Percentiles rank a stretch among this genome's conserved stretches.
Conservation (phyloP, 768 basidiomycete genomes). For the Dentipellis fragilis region DNA sequence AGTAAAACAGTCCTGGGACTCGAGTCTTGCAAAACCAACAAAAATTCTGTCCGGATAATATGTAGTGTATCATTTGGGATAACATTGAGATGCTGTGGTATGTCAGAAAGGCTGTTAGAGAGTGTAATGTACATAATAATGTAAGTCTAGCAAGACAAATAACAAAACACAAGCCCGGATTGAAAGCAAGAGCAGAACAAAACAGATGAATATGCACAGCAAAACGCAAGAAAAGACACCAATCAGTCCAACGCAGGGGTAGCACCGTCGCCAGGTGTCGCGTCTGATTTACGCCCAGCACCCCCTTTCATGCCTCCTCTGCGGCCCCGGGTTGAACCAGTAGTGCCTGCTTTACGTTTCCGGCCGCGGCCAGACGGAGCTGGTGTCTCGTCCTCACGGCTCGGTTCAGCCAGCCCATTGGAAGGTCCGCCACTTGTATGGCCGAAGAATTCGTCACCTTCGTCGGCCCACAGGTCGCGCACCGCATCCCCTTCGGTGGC, state of each 20-base stretch:
- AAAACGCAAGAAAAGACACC: neutral
- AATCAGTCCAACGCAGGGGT: neutral
- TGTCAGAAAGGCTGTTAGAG: neutral
- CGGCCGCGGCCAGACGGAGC: constrained; percentile 20
- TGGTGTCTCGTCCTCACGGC: constrained; percentile 18
- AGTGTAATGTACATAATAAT: neutral
- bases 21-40: neutral
- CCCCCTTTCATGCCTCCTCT: constrained; percentile 19
- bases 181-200: neutral
- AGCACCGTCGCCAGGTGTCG: constrained; percentile 9
- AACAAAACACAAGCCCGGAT: neutral
- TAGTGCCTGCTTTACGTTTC: constrained; percentile 24
- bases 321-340: constrained; percentile 24
- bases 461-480: constrained; percentile 77
- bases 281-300: constrained; percentile 14
- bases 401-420: constrained; percentile 12
- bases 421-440: constrained; percentile 30
- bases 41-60: neutral
- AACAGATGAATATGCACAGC: neutral
- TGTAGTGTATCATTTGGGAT: neutral
- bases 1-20: neutral
- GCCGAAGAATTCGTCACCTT: constrained; percentile 81
- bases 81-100: too few species aligned
- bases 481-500: constrained; percentile 28
- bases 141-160: neutral